These are phyloP conservation scores for Ceratobasidium papillatum DNA, from an alignment of 1,284 basidiomycete genomes.

Conservation along the genomic window DNA sequence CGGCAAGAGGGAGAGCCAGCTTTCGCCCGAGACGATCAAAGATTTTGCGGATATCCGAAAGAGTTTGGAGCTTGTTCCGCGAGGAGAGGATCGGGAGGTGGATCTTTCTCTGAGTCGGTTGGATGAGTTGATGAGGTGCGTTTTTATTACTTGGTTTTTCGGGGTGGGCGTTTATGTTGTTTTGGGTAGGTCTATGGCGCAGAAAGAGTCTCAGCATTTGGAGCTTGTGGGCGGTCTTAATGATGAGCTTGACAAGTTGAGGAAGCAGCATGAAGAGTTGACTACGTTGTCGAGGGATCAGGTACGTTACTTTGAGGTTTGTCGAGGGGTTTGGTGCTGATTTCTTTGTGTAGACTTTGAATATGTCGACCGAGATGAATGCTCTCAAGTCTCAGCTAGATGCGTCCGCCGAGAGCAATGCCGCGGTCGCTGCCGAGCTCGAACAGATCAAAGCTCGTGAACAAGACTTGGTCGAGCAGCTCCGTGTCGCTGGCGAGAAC, in stretches of 20 bases:
- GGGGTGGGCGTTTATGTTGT: not conserved
- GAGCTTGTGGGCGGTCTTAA: constrained; percentile 78
- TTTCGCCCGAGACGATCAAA: constrained; percentile 73
- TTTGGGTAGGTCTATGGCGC: constrained; percentile 82
- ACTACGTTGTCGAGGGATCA: constrained; percentile 81
- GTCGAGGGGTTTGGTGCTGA: not conserved
- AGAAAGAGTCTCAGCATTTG: constrained; percentile 87
- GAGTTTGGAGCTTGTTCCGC: constrained; percentile 60
- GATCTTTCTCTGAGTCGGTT: constrained; percentile 77
- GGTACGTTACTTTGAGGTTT: constrained; percentile 55
- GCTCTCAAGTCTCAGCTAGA: constrained; percentile 70
- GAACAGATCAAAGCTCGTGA: constrained; percentile 67
- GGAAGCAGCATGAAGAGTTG: constrained; percentile 81
- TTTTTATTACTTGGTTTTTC: constrained; percentile 40
- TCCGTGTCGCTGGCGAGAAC: constrained; percentile 62
- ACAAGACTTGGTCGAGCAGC: constrained; percentile 58
- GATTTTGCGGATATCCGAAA: constrained; percentile 73
- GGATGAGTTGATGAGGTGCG: constrained; percentile 88
- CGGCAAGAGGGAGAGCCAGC: constrained; percentile 49
- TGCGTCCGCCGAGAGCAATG: constrained; percentile 47
- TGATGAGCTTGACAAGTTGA: constrained; percentile 70
- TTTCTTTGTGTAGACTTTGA: constrained; percentile 65
- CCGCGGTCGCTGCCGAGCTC: constrained; percentile 57
- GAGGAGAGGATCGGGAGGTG: constrained; percentile 58
- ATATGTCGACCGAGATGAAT: constrained; percentile 87